Evolutionary conservation across 306 rosid genomes (phyloP).

Genomic region (Astragalus glycyphyllos): DNA sequence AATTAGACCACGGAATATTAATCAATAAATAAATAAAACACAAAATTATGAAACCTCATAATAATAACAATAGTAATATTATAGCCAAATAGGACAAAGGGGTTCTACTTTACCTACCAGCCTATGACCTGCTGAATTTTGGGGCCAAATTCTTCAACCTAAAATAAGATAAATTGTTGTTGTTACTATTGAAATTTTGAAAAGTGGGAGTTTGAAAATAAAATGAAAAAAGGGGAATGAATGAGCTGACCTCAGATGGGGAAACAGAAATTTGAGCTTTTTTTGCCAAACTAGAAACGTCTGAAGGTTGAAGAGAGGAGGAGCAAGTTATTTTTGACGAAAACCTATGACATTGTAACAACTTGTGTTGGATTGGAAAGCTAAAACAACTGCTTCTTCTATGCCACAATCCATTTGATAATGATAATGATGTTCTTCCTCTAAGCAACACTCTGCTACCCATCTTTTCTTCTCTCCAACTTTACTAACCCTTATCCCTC

Average conservation of each 20-base stretch:
- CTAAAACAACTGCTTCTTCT: background rate
- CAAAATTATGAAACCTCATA: background rate
- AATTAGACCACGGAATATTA: background rate
- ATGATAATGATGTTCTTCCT: conserved; percentile 37
- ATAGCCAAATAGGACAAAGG: background rate
- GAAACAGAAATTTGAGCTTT: conserved; percentile 80
- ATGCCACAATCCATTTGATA: conserved; percentile 14
- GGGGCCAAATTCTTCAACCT: conserved; percentile 84
- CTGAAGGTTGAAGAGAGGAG: conserved; percentile 70
- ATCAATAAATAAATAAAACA: background rate
- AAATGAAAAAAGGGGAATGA: background rate
- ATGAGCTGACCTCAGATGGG: conserved; percentile 57
- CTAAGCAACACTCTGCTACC: conserved; percentile 37
- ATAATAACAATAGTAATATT: background rate
- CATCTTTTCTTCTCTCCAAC: conserved; percentile 26
- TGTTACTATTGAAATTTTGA: no score
- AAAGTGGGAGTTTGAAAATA: background rate
- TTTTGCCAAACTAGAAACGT: conserved; percentile 71
- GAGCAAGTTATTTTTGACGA: conserved; percentile 35
- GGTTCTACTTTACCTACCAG: conserved; percentile 50
- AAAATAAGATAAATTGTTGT: background rate
- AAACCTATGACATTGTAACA: conserved; percentile 38
- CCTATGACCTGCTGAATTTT: conserved; percentile 77
- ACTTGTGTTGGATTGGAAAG: conserved; percentile 16
- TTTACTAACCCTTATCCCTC: no score